These are phyloP conservation scores for Escallonia herrerae DNA, from an alignment of 129 eudicot species.

Conservation along the genomic window DNA sequence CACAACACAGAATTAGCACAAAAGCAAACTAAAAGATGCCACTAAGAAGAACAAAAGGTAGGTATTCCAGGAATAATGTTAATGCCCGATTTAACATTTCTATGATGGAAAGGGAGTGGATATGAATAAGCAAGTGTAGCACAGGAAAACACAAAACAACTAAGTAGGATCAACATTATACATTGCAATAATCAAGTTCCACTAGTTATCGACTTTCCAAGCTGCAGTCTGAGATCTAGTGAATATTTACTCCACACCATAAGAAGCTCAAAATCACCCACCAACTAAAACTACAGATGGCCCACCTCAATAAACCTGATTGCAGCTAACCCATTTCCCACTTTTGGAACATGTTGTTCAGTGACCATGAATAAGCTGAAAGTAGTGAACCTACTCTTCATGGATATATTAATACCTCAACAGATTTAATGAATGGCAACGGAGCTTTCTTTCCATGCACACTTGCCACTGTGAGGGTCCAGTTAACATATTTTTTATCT, in stretches of 20 bases:
- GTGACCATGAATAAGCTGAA: too few relatives aligned
- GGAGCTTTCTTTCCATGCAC: conserved; percentile 67
- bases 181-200: too few relatives aligned
- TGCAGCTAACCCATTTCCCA: too few relatives aligned
- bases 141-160: too few relatives aligned
- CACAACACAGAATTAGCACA: conserved; percentile 1
- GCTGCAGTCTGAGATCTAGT: background rate
- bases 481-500: conserved; percentile 74
- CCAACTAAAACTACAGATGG: too few relatives aligned
- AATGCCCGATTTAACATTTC: background rate
- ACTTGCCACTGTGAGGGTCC: conserved; percentile 76
- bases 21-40: background rate
- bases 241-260: too few relatives aligned
- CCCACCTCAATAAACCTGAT: too few relatives aligned
- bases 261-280: too few relatives aligned
- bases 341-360: too few relatives aligned
- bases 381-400: too few relatives aligned
- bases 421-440: conserved; percentile 66
- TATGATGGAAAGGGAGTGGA: background rate
- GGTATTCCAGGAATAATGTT: background rate
- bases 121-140: too few relatives aligned
- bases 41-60: background rate
- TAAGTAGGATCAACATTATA: too few relatives aligned
- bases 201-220: background rate
- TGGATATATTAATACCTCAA: conserved; percentile 39